Percentiles rank a stretch among this genome's conserved stretches.
phyloP scores from a whole-genome alignment of 1,284 basidiomycete species.

The Ganoderma lucidum region DNA sequence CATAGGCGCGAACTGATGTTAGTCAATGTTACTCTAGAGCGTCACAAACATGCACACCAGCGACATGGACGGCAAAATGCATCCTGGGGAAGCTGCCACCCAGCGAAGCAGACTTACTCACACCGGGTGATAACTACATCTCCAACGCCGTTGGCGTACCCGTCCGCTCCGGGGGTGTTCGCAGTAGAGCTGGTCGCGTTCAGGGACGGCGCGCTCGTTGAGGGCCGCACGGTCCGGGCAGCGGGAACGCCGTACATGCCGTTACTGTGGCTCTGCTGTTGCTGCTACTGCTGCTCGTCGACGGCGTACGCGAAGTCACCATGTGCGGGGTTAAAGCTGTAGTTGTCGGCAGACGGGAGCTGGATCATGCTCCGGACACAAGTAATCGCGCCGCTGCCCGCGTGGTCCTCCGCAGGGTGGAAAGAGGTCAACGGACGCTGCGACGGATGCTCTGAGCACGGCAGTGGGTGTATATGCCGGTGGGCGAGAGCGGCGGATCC shows the following conservation, averaged over 20 bases:
- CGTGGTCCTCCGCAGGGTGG: conserved; percentile 63
- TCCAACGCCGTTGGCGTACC: conserved; percentile 55
- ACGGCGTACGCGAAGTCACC: conserved; percentile 82
- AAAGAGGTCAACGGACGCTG: conserved; percentile 75
- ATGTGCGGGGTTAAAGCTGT: conserved; percentile 68
- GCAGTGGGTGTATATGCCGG: conserved; percentile 57
- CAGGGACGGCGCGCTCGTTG: conserved; percentile 77
- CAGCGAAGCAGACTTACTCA: conserved; percentile 55
- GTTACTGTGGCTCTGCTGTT: conserved; percentile 32
- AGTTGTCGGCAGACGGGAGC: conserved; percentile 69
- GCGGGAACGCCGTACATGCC: conserved; percentile 40
- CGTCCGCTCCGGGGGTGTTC: conserved; percentile 60
- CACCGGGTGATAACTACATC: conserved; percentile 76
- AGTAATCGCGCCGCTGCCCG: conserved; percentile 56
- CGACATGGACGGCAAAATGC: conserved; percentile 5
- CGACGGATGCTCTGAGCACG: conserved; percentile 67
- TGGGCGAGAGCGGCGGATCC: conserved; percentile 65
- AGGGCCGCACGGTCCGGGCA: conserved; percentile 61
- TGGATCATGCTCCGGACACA: conserved; percentile 83
- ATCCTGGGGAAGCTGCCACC: conserved; percentile 19
- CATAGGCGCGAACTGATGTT: conserved; percentile 42
- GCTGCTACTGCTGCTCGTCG: conserved; percentile 33
- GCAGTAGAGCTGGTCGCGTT: conserved; percentile 84
- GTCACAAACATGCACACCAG: conserved; percentile 19
- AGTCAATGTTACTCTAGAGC: conserved; percentile 15